Base-by-base conservation (phyloP, 495 filamentous ascomycete genomes). In the Achaetomiella virescens region DNA sequence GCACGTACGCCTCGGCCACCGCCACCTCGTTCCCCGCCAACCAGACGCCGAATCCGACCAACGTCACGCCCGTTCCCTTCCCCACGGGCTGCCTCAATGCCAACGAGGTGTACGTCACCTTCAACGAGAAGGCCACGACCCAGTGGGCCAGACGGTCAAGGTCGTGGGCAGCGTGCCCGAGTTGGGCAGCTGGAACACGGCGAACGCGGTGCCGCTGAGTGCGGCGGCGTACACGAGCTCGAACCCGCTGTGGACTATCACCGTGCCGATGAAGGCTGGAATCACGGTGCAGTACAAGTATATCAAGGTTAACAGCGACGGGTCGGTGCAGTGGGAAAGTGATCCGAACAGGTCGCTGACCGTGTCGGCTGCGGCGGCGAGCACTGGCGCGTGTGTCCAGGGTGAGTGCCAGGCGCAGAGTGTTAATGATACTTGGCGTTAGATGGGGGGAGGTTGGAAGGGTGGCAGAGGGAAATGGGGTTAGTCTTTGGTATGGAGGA, bases 201-300 rank as follows among this genome's bases (percentile, higher is more conserved):
- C 48, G 45, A 70, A 66, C 33, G 82, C 76, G 0, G 44, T 86
- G 1, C 61, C 78, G 0, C 69, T 89, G 20, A 77, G 70, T 29
- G 76, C 84, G 2, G 65, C 61, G 21, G 51, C 70, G 6, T 89
- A 88, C 58, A 81, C 79, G 2, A 55, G 54, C 9, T 75, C 60
- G 52, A 75, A 86, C 59, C 79, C 80, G 2, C 52, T 84, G 10
- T 89, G 85, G 85, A 75, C 54, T 42, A 77, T 66, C 1, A 78
- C 78, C 0, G 58, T 85, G 5, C 66, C 62, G 2, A 58, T 88
- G 2, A 65, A 76, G 0, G 76, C 77, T 0, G 83, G 84, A 1
- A 68, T 71, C 41, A 62, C 57, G 7, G 73, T 90, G 27, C 57
- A 84, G 66, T 89, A 89, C 63, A 90, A 89, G 71, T 91, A 81